Base-by-base conservation (phyloP, 306 rosid genomes). In the Malus sylvestris region DNA sequence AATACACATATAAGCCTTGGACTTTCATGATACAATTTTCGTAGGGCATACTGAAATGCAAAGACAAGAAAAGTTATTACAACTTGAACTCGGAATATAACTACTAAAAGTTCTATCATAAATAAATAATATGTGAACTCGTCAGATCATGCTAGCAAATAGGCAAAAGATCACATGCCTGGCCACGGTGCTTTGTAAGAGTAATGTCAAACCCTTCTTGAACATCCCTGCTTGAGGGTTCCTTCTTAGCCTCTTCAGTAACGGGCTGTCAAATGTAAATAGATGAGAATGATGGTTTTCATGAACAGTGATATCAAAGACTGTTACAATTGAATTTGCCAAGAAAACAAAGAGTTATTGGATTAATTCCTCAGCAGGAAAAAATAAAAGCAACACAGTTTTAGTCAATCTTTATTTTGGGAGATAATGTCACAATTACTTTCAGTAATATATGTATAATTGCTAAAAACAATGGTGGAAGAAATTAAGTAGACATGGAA, bases 21-120 rank as follows among this genome's bases (percentile, higher is more conserved):
- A 85, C 98, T 91, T 78, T 90, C 98, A 74, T 94, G 98, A 88
- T 94, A 91, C 85, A 94, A 80, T 85, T 94, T 94, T 67, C 98
- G 93, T 63, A 94, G 89, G 67, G 97, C 95, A 83, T 91, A 94
- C 98, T 94, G 91, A 72, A 75, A 74, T 79, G 62, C 59, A 67
- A 66, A 75, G 74, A 59, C 23, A 35, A 12, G 40, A 73, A 61
- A 16, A 63, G 35, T 30, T 22, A 15, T 71, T 30, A 20, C 9
- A 35, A 33, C 22, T 68, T 45, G 53, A 67, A 76, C 55, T 2
- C 25, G 33, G 4, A 53, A 33, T 2, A 45, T 18, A 70, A 57
- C 20, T 10, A 35, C 38, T 10, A 57, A 4, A 12, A 58, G 3
- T 35, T 72, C 22, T 65, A 27, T 55, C 46, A 57, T 16, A 22